A percentile compares a stretch with the other conserved stretches of the same genome.
Evolutionary conservation across 495 filamentous ascomycete species (phyloP).

Genomic region (Podospora conica): DNA sequence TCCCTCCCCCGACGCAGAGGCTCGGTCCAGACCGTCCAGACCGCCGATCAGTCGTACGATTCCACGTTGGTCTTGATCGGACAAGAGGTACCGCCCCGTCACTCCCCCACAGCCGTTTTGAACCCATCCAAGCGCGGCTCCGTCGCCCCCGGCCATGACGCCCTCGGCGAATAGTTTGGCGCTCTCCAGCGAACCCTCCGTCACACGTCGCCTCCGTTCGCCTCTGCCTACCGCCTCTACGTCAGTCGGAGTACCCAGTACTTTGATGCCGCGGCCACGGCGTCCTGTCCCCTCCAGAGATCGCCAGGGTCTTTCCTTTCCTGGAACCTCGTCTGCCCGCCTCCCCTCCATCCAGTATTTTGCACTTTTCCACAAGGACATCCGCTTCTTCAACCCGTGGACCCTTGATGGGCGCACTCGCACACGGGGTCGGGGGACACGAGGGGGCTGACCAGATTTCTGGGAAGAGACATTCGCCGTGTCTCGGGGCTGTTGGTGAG

Average conservation of each 20-base stretch:
- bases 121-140: not conserved
- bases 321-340: not conserved
- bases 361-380: not conserved
- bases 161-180: not conserved
- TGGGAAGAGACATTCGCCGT: not conserved
- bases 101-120: not conserved
- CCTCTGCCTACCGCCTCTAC: conserved; percentile 7
- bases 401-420: not conserved
- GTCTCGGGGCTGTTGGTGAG: not conserved
- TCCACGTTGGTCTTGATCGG: not conserved
- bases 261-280: not conserved
- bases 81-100: not conserved
- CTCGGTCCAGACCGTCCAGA: not conserved
- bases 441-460: too few species aligned
- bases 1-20: conserved; percentile 6
- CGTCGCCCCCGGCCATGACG: not conserved
- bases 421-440: not conserved
- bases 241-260: conserved; percentile 18
- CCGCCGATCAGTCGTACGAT: conserved; percentile 9
- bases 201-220: conserved; percentile 8
- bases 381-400: not conserved
- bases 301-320: conserved; percentile 36
- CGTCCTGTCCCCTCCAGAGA: conserved; percentile 14
- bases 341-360: not conserved
- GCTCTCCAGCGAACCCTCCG: not conserved